phyloP scores from a whole-genome alignment of 192 early-diverging fungal species.

The Coemansia sp. region DNA sequence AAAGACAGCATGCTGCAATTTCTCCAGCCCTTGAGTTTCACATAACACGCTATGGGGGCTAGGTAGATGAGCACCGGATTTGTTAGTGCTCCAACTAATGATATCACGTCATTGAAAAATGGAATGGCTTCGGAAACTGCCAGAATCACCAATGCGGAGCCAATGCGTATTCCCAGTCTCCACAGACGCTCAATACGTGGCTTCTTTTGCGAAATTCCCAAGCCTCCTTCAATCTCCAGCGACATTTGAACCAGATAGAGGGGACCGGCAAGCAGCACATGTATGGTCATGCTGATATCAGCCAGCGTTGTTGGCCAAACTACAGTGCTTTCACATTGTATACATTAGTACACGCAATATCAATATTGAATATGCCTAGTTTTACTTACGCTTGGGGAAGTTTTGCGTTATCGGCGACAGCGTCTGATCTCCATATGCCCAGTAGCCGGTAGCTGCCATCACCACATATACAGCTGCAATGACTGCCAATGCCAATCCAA shows the following conservation, averaged over 20 bases:
- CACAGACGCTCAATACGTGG: slow-evolving; percentile 51
- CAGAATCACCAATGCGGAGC: slow-evolving; percentile 54
- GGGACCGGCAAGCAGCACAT: slow-evolving; percentile 75
- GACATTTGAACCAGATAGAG: slow-evolving; percentile 69
- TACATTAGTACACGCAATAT: not conserved
- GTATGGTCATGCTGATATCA: slow-evolving; percentile 66
- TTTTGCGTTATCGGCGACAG: slow-evolving; percentile 65
- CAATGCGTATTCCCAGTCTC: slow-evolving; percentile 54
- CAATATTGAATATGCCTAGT: not conserved
- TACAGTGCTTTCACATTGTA: not conserved
- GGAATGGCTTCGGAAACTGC: slow-evolving; percentile 65
- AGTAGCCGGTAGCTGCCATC: slow-evolving; percentile 68
- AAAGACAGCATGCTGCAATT: slow-evolving; percentile 30
- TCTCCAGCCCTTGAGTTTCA: slow-evolving; percentile 64
- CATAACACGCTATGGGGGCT: slow-evolving; percentile 70
- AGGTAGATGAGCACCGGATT: slow-evolving; percentile 70
- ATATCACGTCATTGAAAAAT: slow-evolving; percentile 74
- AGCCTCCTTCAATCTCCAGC: slow-evolving; percentile 49
- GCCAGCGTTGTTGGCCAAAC: slow-evolving; percentile 60
- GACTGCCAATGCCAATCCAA: slow-evolving; percentile 55
- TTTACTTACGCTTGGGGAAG: slow-evolving; percentile 57
- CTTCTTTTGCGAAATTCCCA: slow-evolving; percentile 59
- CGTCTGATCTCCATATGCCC: slow-evolving; percentile 64
- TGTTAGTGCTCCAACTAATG: slow-evolving; percentile 69
- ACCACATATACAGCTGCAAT: slow-evolving; percentile 68